Base-by-base conservation (phyloP, 1,284 basidiomycete genomes). In the Pseudozyma sp. region DNA sequence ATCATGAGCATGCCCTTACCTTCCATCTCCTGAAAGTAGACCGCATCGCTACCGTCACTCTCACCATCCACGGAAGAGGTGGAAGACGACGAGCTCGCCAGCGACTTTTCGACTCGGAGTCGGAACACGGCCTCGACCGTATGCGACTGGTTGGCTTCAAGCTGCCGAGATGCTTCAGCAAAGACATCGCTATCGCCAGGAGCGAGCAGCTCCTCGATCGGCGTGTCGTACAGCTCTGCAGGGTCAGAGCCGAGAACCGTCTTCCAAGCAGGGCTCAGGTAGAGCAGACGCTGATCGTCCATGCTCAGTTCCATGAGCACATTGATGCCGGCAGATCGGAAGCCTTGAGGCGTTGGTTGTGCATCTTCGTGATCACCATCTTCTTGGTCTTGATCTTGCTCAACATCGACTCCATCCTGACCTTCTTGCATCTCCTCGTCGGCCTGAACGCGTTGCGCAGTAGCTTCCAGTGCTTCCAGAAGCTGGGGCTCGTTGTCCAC, bases 1-100 rank as follows among this genome's bases (percentile, higher is more conserved):
- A 93, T 90, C 91, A 99, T 96, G 76, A 99, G 90, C 96, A 99
- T 98, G 21, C 97, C 97, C 83, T 97, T 97, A 43, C 94, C 97
- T 80, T 97, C 95, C 91, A 99, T 95, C 80, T 90, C 90, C 84
- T 94, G 92, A 85, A 91, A 95, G 47, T 78, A 91, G 86, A 74
- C 88, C 19, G 68, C 65, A 86, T 85, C 63, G 36, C 56, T 79
- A 61, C 55, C 83, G 54, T 76, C 79, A 47, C 84, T 79, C n/a
- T 86, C 81, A 11, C 78, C 83, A 10, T 81, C 83, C 13, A 56
- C 34, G 2, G 67, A 57, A 0, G 56, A 52, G 11, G 44, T 39
- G 9, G 78, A 77, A 11, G 58, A 88, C 87, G 60, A 91, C 89
- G 88, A 86, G 36, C 88, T 88, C 18, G 52, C 42, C 1, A 80